phyloP scores from a whole-genome alignment of 1,284 basidiomycete species.

The Austroboletus niveus region DNA sequence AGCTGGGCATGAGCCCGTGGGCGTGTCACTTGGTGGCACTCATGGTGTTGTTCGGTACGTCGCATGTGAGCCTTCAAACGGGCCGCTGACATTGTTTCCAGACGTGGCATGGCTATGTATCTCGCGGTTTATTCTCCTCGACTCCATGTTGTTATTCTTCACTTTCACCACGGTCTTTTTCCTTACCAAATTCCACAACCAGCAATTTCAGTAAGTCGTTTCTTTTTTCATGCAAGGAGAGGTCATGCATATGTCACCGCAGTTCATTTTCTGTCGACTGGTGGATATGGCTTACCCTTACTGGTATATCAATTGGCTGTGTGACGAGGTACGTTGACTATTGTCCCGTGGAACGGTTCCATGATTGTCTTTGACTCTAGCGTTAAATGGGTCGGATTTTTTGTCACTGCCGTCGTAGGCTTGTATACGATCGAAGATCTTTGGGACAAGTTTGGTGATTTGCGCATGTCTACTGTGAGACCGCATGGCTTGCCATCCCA shows the following conservation, averaged over 20 bases:
- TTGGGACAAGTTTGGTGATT: constrained; percentile 98
- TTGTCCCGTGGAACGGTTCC: not conserved
- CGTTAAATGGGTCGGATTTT: constrained; percentile 96
- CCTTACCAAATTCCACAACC: constrained; percentile 94
- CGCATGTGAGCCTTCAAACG: not conserved
- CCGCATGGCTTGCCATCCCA: constrained; percentile 10
- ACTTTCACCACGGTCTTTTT: constrained; percentile 96
- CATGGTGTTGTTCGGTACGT: constrained; percentile 89
- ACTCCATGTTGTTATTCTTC: constrained; percentile 98
- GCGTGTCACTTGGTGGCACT: constrained; percentile 90
- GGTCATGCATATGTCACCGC: constrained; percentile 1
- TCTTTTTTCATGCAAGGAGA: not conserved
- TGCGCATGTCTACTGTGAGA: constrained; percentile 85
- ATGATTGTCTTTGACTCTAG: constrained; percentile 38
- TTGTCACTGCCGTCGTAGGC: constrained; percentile 92
- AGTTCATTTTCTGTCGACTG: constrained; percentile 92
- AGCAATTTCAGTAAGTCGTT: constrained; percentile 76
- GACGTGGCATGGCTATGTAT: constrained; percentile 97
- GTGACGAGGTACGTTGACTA: constrained; percentile 73
- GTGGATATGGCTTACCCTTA: constrained; percentile 94
- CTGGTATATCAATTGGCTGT: constrained; percentile 91
- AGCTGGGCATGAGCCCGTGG: constrained; percentile 88
- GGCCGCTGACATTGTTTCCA: constrained; percentile 29
- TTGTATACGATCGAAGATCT: constrained; percentile 97
- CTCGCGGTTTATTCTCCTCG: constrained; percentile 95